Conservation (phyloP, 805 yeast species). For the Pichia heedii region DNA sequence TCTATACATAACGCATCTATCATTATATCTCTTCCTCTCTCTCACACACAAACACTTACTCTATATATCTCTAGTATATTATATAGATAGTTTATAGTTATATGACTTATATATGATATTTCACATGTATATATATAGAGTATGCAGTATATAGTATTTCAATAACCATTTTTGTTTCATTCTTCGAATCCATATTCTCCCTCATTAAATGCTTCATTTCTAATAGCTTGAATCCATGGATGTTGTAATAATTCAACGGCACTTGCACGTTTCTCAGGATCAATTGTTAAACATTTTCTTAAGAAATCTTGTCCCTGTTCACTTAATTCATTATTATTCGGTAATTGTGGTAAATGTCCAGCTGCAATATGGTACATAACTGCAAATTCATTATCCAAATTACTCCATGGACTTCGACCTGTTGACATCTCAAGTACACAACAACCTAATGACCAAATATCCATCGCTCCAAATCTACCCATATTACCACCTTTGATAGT, state of each 20-base stretch:
- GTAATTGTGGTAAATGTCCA: conserved; percentile 83
- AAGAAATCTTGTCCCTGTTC: conserved; percentile 64
- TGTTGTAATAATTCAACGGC: conserved; percentile 81
- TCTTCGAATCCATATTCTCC: not conserved
- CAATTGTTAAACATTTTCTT: conserved; percentile 67
- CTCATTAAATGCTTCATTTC: conserved; percentile 59
- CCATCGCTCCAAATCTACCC: conserved; percentile 59
- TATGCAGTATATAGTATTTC: too few relatives aligned
- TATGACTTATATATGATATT: too few relatives aligned
- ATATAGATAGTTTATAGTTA: too few relatives aligned
- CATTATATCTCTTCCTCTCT: too few relatives aligned
- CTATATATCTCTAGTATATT: too few relatives aligned
- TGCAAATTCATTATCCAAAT: conserved; percentile 95
- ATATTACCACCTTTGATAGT: conserved; percentile 69
- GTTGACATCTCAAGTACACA: conserved; percentile 95
- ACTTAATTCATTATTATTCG: conserved; percentile 69
- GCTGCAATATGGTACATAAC: conserved; percentile 98
- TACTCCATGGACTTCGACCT: conserved; percentile 94
- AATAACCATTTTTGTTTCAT: too few relatives aligned
- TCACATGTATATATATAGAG: too few relatives aligned
- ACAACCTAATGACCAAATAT: conserved; percentile 96
- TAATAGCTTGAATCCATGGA: conserved; percentile 77
- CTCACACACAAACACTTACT: too few relatives aligned
- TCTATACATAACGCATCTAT: too few relatives aligned
- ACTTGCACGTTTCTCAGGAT: conserved; percentile 69